Conservation (phyloP, 2,329 filamentous ascomycete genomes). For the Apiospora aurea region DNA sequence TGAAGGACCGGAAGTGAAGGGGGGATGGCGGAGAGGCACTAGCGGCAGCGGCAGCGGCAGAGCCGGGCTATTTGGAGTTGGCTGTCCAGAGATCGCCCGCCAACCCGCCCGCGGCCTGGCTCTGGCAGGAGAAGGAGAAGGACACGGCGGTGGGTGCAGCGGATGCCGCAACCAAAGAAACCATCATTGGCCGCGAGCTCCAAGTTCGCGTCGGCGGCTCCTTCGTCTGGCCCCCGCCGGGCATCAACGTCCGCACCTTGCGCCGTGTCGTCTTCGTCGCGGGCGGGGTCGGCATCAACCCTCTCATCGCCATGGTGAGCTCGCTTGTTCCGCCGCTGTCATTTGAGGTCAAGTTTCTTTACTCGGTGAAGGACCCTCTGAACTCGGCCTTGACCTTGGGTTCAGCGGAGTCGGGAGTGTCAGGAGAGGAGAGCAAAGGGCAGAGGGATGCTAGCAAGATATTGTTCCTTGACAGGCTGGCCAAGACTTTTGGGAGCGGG, state of each 20-base stretch:
- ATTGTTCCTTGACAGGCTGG: constrained; percentile 60
- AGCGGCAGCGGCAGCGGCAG: no score
- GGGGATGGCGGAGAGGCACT: not conserved
- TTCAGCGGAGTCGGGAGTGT: not conserved
- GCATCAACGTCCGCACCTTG: constrained; percentile 51
- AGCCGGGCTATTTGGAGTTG: constrained; percentile 69
- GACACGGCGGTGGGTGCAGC: constrained; percentile 25
- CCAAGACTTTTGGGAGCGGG: constrained; percentile 44
- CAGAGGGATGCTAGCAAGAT: constrained; percentile 43
- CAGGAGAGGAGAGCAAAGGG: not conserved
- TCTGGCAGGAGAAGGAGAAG: constrained; percentile 62
- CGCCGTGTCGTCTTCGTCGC: constrained; percentile 76
- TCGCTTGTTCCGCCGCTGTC: constrained; percentile 41
- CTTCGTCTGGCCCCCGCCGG: constrained; percentile 78
- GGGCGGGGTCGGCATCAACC: constrained; percentile 85
- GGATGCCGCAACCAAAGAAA: constrained; percentile 25
- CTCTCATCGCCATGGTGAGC: constrained; percentile 75
- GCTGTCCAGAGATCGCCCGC: constrained; percentile 75
- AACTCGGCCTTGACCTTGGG: constrained; percentile 24
- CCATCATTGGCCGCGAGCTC: constrained; percentile 66
- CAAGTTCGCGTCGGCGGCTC: constrained; percentile 78
- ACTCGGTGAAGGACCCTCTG: constrained; percentile 56
- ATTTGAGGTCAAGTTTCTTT: constrained; percentile 66
- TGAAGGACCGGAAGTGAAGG: not conserved
- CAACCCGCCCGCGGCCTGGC: constrained; percentile 78